A percentile compares a stretch with the other conserved stretches of the same genome.
Evolutionary conservation across 371 early-diverging fungal species (phyloP).

Genomic region (Syncephalastrum contaminatum): DNA sequence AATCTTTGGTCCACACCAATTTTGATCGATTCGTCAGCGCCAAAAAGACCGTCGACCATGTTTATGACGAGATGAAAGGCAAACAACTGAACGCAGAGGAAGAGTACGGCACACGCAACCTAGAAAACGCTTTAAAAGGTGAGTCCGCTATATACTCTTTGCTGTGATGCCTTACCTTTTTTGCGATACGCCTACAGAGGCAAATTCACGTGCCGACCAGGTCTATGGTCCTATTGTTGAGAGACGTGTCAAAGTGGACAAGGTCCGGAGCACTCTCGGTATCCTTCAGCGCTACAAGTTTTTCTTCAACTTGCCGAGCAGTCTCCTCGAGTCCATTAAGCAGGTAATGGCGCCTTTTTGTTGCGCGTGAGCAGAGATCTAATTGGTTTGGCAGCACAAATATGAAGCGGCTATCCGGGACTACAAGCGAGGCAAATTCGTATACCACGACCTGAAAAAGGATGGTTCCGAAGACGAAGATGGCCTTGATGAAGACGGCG

Average conservation of each 20-base stretch:
- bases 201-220: constrained; percentile 68
- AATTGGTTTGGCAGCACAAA: constrained; percentile 54
- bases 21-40: constrained; percentile 97
- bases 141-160: background rate
- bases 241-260: constrained; percentile 81
- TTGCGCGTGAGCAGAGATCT: background rate
- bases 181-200: constrained; percentile 38
- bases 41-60: constrained; percentile 91
- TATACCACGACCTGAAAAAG: constrained; percentile 52
- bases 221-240: constrained; percentile 90
- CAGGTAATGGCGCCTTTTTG: constrained; percentile 45
- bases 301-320: constrained; percentile 91
- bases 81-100: constrained; percentile 76
- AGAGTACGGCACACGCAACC: constrained; percentile 74
- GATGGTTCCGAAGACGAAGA: constrained; percentile 23
- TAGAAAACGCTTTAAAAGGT: constrained; percentile 37
- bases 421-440: constrained; percentile 88
- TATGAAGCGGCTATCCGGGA: constrained; percentile 93
- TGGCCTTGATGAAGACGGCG: constrained; percentile 17
- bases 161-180: background rate
- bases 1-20: constrained; percentile 87
- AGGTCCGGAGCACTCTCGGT: constrained; percentile 86
- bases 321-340: constrained; percentile 76
- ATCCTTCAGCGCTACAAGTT: constrained; percentile 91
- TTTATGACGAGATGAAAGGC: constrained; percentile 88